Evolutionary conservation across 371 early-diverging fungal species (phyloP).

Genomic region (Saksenaea vasiformis): DNA sequence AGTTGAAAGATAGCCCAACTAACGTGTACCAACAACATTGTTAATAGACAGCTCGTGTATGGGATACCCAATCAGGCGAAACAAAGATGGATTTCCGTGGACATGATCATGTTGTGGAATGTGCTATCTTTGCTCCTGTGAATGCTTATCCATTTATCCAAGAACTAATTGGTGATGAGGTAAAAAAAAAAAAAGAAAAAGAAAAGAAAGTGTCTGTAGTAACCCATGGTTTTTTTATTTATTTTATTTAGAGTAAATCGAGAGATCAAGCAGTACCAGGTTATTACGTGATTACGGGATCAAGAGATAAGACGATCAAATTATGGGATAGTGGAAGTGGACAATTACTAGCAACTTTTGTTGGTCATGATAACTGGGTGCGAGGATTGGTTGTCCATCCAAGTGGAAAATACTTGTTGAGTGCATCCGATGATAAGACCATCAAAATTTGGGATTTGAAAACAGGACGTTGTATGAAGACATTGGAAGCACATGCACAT

Average conservation of each 20-base stretch:
- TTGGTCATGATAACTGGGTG: slow-evolving; percentile 96
- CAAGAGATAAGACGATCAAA: slow-evolving; percentile 88
- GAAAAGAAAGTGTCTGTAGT: no score
- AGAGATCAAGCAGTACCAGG: slow-evolving; percentile 62
- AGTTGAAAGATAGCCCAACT: no score
- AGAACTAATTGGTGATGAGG: slow-evolving; percentile 70
- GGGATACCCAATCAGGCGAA: slow-evolving; percentile 79
- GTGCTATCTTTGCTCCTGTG: slow-evolving; percentile 80
- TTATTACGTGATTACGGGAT: slow-evolving; percentile 78
- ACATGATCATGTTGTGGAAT: slow-evolving; percentile 95
- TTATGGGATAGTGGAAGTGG: slow-evolving; percentile 81
- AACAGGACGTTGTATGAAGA: slow-evolving; percentile 80
- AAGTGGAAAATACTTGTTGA: slow-evolving; percentile 75
- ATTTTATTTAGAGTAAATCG: slow-evolving; percentile 32
- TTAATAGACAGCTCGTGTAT: slow-evolving; percentile 75
- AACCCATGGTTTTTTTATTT: not conserved
- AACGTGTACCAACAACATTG: no score
- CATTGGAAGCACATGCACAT: slow-evolving; percentile 83
- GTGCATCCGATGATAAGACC: slow-evolving; percentile 87
- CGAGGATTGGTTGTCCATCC: slow-evolving; percentile 84
- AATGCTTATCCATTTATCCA: slow-evolving; percentile 64
- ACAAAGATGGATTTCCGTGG: slow-evolving; percentile 80
- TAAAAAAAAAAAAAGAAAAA: slow-evolving; percentile 28
- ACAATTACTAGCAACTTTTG: slow-evolving; percentile 75
- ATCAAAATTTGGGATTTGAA: slow-evolving; percentile 88